Percentiles rank a stretch among this genome's conserved stretches.
Evolutionary conservation across 2,329 filamentous ascomycete species (phyloP).

Genomic region (Metarhizium anisopliae): DNA sequence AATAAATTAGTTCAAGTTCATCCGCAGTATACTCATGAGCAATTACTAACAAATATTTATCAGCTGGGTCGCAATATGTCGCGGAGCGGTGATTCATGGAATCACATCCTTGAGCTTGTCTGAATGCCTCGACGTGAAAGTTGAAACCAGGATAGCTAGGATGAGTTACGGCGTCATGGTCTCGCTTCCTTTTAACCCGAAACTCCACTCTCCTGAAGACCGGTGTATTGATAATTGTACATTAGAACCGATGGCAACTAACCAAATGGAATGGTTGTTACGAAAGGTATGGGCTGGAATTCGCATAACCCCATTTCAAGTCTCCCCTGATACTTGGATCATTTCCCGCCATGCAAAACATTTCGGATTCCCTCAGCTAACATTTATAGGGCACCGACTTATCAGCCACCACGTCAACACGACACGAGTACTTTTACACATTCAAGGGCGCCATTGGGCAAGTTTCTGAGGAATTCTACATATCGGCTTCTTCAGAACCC

Average conservation of each 20-base stretch:
- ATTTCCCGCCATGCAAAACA: no score
- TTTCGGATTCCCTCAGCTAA: background rate
- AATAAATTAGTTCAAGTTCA: background rate
- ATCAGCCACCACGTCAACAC: background rate
- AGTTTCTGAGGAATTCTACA: background rate
- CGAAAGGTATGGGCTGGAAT: background rate
- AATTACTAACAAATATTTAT: background rate
- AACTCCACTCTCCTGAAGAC: slow-evolving; percentile 5
- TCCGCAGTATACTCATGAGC: no score
- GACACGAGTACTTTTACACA: background rate
- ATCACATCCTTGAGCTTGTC: slow-evolving; percentile 4
- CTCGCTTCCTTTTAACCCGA: background rate
- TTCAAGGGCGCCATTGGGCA: background rate
- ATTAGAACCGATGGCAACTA: background rate
- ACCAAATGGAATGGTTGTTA: slow-evolving; percentile 22
- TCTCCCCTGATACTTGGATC: background rate
- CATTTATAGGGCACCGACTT: background rate
- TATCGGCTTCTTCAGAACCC: background rate
- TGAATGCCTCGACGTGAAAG: slow-evolving; percentile 4
- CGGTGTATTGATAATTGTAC: slow-evolving; percentile 5
- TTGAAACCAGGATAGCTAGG: slow-evolving; percentile 17
- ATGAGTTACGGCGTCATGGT: slow-evolving; percentile 16
- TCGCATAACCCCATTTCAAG: background rate
- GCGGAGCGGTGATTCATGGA: slow-evolving; percentile 22
- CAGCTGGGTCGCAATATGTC: slow-evolving; percentile 27